A percentile compares a stretch with the other conserved stretches of the same genome.
Conservation (phyloP, 73 alveolate species). For the Halteria grandinella region DNA sequence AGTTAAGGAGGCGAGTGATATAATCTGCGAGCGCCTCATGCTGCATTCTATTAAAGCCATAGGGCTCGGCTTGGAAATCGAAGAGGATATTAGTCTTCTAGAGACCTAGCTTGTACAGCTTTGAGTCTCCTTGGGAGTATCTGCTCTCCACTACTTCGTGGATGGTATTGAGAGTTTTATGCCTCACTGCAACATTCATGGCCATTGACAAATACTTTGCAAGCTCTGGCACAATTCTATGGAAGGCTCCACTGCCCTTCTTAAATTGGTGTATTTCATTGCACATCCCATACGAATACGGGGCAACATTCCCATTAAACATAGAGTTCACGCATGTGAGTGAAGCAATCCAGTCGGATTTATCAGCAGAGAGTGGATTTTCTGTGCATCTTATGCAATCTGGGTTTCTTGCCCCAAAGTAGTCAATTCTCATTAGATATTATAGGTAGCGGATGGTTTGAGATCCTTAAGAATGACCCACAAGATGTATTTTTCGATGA, state of each 20-base stretch:
- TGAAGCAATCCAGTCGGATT: conserved; percentile 47
- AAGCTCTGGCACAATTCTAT: background rate
- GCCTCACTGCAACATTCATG: background rate
- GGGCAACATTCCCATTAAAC: conserved; percentile 36
- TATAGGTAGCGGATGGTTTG: conserved; percentile 55
- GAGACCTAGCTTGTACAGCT: conserved; percentile 1
- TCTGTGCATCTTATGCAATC: background rate
- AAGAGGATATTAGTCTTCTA: background rate
- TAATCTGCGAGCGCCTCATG: conserved; percentile 7
- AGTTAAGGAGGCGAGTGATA: background rate
- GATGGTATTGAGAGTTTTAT: background rate
- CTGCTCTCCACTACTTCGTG: background rate
- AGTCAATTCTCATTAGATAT: conserved; percentile 41
- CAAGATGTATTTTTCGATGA: conserved; percentile 30
- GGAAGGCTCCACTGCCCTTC: background rate
- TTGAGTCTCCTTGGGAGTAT: background rate
- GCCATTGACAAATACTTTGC: background rate
- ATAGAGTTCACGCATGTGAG: conserved; percentile 22
- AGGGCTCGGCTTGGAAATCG: conserved; percentile 17
- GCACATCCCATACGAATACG: background rate
- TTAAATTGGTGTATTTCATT: background rate
- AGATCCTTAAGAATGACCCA: conserved; percentile 53
- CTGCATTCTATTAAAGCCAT: conserved; percentile 11
- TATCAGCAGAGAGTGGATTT: background rate
- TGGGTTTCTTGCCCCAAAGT: conserved; percentile 1